Evolutionary conservation across 345 rosid genomes (phyloP), one percentile per base, ranked within the genome.

Genomic region (Populus davidiana): DNA sequence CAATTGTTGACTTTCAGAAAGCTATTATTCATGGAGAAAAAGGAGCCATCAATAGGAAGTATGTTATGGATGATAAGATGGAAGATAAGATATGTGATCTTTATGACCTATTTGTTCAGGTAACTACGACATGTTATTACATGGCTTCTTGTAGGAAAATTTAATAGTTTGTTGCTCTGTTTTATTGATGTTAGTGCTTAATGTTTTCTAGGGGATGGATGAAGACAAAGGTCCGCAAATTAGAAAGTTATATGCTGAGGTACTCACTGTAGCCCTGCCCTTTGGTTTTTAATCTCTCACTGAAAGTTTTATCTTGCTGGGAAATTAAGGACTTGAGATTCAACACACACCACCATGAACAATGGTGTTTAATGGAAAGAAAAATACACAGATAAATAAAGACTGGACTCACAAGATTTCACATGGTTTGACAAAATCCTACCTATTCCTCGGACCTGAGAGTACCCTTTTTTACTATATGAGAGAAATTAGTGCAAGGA

Each of bases 51-150:
- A 74, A 70, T 72, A 76, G 70, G 62, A 76, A 73, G 54, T 52
- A 47, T 67, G 65, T 38, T 61, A 72, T 83, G 74, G 84, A 83
- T 63, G 71, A 36, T 27, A 49, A 27, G 43, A 56, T 85, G 79
- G 88, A 85, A 76, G 83, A 85, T 72, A 85, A 83, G 74, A 83
- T 85, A 29, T 85, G 79, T 78, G 88, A 85, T 76, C 81, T 85
- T 50, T 85, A 83, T 76, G 84, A 85, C 69, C 77, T 80, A 54
- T 85, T 75, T 73, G 67, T 52, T 52, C 59, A 52, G 59, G 59
- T 52, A 52, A 52, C 59, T 52, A 52, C 10, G 3, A 21, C 59
- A 52, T 7, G 2, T 17, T 52, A 18, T 52, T 52, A 20, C 59
- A 17, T 20, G 20, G 23, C 2, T 50, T 52, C 59, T 18, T 52